Evolutionary conservation across 2,329 filamentous ascomycete species (phyloP).

Genomic region (Penicillium sclerotiorum): DNA sequence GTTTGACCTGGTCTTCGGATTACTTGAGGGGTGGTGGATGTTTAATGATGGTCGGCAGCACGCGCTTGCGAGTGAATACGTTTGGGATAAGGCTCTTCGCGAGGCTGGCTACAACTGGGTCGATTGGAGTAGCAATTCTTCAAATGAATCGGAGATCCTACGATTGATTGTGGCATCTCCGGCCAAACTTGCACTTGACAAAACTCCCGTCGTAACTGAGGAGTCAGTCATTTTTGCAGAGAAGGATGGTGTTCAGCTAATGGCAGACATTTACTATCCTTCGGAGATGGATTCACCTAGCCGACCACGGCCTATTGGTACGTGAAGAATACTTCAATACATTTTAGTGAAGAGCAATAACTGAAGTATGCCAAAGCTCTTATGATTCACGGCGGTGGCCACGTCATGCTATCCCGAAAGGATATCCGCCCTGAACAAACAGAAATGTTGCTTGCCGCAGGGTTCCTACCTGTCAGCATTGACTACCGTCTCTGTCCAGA

Average conservation of each 20-base stretch:
- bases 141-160: slow-evolving; percentile 4
- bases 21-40: slow-evolving; percentile 43
- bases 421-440: slow-evolving; percentile 36
- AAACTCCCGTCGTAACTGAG: too few species aligned
- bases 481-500: slow-evolving; percentile 58
- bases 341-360: too few species aligned
- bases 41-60: slow-evolving; percentile 34
- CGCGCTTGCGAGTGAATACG: slow-evolving; percentile 13
- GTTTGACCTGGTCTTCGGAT: slow-evolving; percentile 37
- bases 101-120: slow-evolving; percentile 11
- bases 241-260: slow-evolving; percentile 1
- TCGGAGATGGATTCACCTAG: not conserved
- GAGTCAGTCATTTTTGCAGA: too few species aligned
- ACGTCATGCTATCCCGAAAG: slow-evolving; percentile 27
- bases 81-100: slow-evolving; percentile 25
- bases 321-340: too few species aligned
- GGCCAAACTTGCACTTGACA: too few species aligned
- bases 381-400: slow-evolving; percentile 30
- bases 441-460: slow-evolving; percentile 37
- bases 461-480: slow-evolving; percentile 52
- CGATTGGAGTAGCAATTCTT: slow-evolving; percentile 5
- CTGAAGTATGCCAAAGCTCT: slow-evolving; percentile 15
- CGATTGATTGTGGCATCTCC: slow-evolving; percentile 11
- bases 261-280: slow-evolving; percentile 11
- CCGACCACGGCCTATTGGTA: slow-evolving; percentile 8